Percentiles rank a stretch among this genome's conserved stretches.
Evolutionary conservation across 1,284 basidiomycete species (phyloP).

Genomic region (Phellopilus nigrolimitatus): DNA sequence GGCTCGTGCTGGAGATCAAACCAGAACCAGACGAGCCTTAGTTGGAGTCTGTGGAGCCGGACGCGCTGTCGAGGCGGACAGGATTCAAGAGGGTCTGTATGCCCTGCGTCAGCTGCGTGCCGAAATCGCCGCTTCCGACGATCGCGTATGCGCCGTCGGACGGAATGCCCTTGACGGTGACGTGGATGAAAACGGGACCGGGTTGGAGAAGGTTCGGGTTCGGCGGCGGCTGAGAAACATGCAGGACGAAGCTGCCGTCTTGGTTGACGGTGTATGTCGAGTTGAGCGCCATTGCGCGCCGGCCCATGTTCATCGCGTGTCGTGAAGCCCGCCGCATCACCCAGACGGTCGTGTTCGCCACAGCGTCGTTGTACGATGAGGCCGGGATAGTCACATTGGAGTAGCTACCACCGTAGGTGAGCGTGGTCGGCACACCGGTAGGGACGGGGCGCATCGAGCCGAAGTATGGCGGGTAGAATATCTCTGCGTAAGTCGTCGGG

Average conservation of each 20-base stretch:
- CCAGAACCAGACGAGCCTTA: constrained; percentile 22
- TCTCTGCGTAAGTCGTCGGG: constrained; percentile 88
- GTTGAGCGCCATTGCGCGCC: constrained; percentile 73
- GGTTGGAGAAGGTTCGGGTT: constrained; percentile 84
- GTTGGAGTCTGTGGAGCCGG: constrained; percentile 34
- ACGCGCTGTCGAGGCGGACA: constrained; percentile 37
- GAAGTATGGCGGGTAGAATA: constrained; percentile 86
- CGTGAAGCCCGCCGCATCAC: constrained; percentile 85
- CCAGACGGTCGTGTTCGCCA: constrained; percentile 74
- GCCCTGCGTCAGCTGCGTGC: constrained; percentile 49
- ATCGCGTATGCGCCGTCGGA: constrained; percentile 72
- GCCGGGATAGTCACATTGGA: constrained; percentile 65
- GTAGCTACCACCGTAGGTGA: constrained; percentile 82
- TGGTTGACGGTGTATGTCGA: constrained; percentile 76
- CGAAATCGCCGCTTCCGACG: constrained; percentile 77
- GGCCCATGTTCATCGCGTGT: constrained; percentile 97
- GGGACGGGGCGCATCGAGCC: constrained; percentile 69
- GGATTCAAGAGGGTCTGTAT: constrained; percentile 50
- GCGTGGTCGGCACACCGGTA: constrained; percentile 62
- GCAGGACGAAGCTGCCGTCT: constrained; percentile 53
- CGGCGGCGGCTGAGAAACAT: constrained; percentile 45
- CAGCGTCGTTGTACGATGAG: constrained; percentile 62
- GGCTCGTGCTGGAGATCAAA: constrained; percentile 21
- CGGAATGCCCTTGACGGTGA: constrained; percentile 80
- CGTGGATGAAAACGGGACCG: constrained; percentile 79